Conservation (phyloP, 2,329 filamentous ascomycete species). For the Claviceps pazoutovae region DNA sequence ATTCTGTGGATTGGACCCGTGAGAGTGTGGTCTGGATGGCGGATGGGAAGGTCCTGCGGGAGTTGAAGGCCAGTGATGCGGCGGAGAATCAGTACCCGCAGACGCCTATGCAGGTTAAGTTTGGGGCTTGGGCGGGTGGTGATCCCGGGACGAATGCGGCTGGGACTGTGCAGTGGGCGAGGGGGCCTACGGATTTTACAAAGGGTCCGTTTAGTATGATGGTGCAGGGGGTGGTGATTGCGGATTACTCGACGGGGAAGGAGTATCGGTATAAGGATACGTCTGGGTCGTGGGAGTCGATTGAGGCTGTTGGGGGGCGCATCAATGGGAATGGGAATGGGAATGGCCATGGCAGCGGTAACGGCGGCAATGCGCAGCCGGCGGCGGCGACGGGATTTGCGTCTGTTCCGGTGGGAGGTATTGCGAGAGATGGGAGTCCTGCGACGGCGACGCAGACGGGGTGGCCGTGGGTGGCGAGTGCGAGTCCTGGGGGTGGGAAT, state of each 20-base stretch:
- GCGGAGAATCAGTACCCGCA: conserved; percentile 72
- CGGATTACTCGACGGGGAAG: conserved; percentile 86
- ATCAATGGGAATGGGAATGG: conserved; percentile 55
- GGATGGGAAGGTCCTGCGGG: conserved; percentile 62
- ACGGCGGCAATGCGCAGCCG: conserved; percentile 36
- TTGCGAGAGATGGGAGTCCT: conserved; percentile 41
- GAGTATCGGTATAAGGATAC: conserved; percentile 71
- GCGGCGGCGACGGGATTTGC: conserved; percentile 48
- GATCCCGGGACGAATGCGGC: conserved; percentile 57
- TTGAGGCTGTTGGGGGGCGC: conserved; percentile 62
- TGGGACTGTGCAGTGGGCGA: conserved; percentile 84
- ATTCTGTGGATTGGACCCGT: conserved; percentile 82
- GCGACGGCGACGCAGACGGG: conserved; percentile 43
- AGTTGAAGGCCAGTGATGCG: conserved; percentile 56
- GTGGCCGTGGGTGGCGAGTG: conserved; percentile 53
- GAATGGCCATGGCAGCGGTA: conserved; percentile 33
- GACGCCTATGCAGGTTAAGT: conserved; percentile 86
- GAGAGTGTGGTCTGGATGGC: conserved; percentile 79
- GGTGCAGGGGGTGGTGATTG: conserved; percentile 60
- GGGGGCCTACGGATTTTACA: conserved; percentile 71
- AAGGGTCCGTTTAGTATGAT: conserved; percentile 77
- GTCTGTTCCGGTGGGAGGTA: conserved; percentile 46
- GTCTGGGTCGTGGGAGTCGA: conserved; percentile 68
- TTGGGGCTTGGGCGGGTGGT: conserved; percentile 85
- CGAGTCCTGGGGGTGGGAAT: conserved; percentile 36